These are phyloP conservation scores for Cucumis hystrix DNA, from an alignment of 306 rosid species.

Conservation along the genomic window DNA sequence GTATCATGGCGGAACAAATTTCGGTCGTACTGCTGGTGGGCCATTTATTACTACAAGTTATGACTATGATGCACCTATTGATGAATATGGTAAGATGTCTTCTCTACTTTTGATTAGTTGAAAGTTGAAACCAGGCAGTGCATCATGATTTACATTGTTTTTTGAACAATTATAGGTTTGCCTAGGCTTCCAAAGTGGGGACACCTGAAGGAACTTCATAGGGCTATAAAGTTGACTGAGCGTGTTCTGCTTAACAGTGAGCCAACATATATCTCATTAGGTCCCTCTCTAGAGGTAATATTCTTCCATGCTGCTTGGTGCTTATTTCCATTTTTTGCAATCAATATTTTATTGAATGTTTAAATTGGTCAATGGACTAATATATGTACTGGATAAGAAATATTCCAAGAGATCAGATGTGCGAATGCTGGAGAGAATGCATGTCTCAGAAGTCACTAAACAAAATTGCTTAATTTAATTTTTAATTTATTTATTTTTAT, in stretches of 20 bases:
- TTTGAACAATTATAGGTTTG: constrained; percentile 33
- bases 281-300: constrained; percentile 70
- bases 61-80: constrained; percentile 92
- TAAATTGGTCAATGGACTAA: not conserved
- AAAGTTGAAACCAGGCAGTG: not conserved
- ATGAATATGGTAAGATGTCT: constrained; percentile 61
- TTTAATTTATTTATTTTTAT: no score
- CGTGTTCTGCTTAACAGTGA: constrained; percentile 45
- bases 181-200: constrained; percentile 94
- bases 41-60: constrained; percentile 96
- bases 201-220: constrained; percentile 88
- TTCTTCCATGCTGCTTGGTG: constrained; percentile 1
- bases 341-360: not conserved
- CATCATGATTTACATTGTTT: not conserved
- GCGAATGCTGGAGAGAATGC: not conserved
- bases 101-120: not conserved
- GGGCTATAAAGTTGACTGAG: constrained; percentile 73
- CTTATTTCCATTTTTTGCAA: not conserved
- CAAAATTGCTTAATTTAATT: not conserved
- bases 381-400: not conserved
- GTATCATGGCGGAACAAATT: constrained; percentile 98
- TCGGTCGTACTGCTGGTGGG: constrained; percentile 95
- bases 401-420: not conserved
- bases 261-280: constrained; percentile 38
- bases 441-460: not conserved